Percentiles rank a stretch among this genome's conserved stretches.
phyloP scores from a whole-genome alignment of 768 basidiomycete genomes.

The Boletus reticulatus region DNA sequence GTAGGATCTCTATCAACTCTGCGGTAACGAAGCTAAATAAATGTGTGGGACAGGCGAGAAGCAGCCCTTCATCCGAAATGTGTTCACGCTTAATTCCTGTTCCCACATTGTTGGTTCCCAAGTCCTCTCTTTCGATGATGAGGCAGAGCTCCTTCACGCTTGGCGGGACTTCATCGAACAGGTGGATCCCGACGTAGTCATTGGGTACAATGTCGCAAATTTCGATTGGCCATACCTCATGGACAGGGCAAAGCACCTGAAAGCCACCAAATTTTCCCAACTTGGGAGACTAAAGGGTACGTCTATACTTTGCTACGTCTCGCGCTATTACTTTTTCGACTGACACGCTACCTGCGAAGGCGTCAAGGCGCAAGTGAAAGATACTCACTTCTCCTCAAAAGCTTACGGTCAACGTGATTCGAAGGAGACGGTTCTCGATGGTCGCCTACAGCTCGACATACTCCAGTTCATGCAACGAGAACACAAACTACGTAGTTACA shows the following conservation, averaged over 20 bases:
- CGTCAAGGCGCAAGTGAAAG: slow-evolving; percentile 75
- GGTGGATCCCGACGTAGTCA: slow-evolving; percentile 93
- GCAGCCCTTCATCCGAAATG: slow-evolving; percentile 92
- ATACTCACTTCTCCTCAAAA: slow-evolving; percentile 96
- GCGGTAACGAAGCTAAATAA: slow-evolving; percentile 1
- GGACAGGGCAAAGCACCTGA: slow-evolving; percentile 85
- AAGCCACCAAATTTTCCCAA: slow-evolving; percentile 62
- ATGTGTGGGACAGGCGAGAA: slow-evolving; percentile 64
- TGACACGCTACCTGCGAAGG: slow-evolving; percentile 42
- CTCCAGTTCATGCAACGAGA: slow-evolving; percentile 99
- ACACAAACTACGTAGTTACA: slow-evolving; percentile 95
- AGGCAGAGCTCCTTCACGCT: slow-evolving; percentile 66
- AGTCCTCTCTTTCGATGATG: slow-evolving; percentile 79
- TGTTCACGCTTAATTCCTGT: slow-evolving; percentile 94
- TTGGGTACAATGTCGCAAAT: slow-evolving; percentile 91
- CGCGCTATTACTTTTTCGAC: background rate
- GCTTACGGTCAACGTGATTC: slow-evolving; percentile 97
- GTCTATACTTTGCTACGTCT: slow-evolving; percentile 4
- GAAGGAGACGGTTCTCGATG: slow-evolving; percentile 88
- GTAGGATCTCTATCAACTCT: slow-evolving; percentile 37
- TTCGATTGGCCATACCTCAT: slow-evolving; percentile 98
- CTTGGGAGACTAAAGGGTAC: slow-evolving; percentile 76
- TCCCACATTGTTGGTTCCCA: slow-evolving; percentile 97
- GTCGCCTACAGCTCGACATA: slow-evolving; percentile 92
- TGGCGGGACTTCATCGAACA: slow-evolving; percentile 90